Evolutionary conservation across 2,329 filamentous ascomycete species (phyloP).

Genomic region (Paradendryphiella salina): DNA sequence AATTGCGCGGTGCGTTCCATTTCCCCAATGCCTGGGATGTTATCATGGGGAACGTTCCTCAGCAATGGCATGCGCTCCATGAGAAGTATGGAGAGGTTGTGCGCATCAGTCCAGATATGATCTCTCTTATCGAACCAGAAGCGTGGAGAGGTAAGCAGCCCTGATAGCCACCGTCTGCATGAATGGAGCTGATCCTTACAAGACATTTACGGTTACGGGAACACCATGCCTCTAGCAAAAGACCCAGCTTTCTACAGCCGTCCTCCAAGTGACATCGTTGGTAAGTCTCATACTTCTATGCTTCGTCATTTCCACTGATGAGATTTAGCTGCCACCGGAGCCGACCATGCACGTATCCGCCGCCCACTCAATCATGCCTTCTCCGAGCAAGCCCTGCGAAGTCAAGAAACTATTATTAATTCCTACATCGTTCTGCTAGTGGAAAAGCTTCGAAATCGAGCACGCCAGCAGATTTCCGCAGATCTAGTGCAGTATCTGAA

Average conservation of each 20-base stretch:
- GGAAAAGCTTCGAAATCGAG: conserved; percentile 14
- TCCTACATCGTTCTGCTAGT: conserved; percentile 22
- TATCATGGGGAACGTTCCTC: background rate
- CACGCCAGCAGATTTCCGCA: conserved; percentile 3
- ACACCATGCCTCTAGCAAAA: background rate
- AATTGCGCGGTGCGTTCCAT: background rate
- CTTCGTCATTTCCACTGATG: background rate
- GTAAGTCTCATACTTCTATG: background rate
- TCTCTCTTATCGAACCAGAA: conserved; percentile 16
- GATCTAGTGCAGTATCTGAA: conserved; percentile 25
- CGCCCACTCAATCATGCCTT: conserved; percentile 22
- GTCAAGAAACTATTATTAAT: conserved; percentile 24
- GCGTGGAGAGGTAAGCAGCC: conserved; percentile 13
- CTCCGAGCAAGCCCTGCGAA: conserved; percentile 18
- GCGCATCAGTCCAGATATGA: conserved; percentile 8
- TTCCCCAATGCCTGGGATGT: background rate
- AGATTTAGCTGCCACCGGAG: conserved; percentile 14
- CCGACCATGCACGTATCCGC: conserved; percentile 20
- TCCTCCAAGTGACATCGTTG: background rate
- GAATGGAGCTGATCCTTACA: background rate
- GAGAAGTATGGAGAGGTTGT: conserved; percentile 18
- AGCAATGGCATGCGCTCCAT: conserved; percentile 11
- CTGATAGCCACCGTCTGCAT: background rate
- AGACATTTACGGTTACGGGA: background rate
- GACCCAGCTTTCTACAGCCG: background rate